Evolutionary conservation across 768 basidiomycete species (phyloP), one percentile per base, ranked within the genome.

Genomic region (Cyclocybe cylindracea): DNA sequence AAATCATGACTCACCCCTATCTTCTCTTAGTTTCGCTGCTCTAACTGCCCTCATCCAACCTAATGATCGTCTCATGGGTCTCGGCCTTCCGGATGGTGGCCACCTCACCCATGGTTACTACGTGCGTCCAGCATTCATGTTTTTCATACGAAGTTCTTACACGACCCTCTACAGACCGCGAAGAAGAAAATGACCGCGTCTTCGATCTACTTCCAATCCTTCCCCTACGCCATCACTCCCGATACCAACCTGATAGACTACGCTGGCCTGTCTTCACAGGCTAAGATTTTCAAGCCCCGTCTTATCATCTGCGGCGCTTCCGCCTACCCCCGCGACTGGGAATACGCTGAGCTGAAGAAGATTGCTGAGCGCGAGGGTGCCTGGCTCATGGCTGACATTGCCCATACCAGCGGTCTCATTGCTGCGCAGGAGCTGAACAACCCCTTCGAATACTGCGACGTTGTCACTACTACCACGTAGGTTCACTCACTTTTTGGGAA

Each of bases 171-270:
- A 37, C 61, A 92, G 90, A 96, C 94, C 50, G 92, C 94, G 53
- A 98, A 98, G 78, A 97, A 98, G 81, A 98, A 99, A 76, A 98
- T 99, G 87, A 98, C 97, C 33, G 93, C 97, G 34, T 98, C 96
- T 18, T 98, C 97, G 14, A 98, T 99, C 76, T 98, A 98, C 79
- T 99, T 98, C 89, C 95, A 98, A 69, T 97, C 97, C 35, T 79
- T 97, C 66, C 96, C 97, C 41, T 99, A 98, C 63, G 85, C 80
- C 43, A 86, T 95, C 52, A 82, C 87, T 64, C 86, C 89, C 43
- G 73, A 84, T 39, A 90, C 87, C 49, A 88, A 97, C 67, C 79
- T 96, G 59, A 84, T 99, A 61, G 95, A 98, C 77, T 98, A 98
- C 71, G 76, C 73, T 34, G 78, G 71, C 24, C 83, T 99, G 62